Evolutionary conservation across 495 filamentous ascomycete species (phyloP).

Genomic region (Aspergillus nidulans): DNA sequence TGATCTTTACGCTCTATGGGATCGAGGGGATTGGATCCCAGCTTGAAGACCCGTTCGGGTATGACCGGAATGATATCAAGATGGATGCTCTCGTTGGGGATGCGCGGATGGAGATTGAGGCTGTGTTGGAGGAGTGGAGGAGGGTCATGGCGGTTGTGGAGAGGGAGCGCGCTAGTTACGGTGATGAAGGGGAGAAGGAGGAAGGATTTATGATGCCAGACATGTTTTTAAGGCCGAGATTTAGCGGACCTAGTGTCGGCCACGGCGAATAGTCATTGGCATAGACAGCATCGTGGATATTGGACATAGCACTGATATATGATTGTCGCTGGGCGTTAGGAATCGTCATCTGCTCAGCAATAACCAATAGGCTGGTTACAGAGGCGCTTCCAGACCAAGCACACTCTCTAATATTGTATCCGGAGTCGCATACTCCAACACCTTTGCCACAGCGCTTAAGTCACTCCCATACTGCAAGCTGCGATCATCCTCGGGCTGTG

Average conservation of each 20-base stretch:
- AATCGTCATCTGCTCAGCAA: not conserved
- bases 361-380: constrained; percentile 32
- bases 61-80: constrained; percentile 73
- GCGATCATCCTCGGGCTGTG: constrained; percentile 65
- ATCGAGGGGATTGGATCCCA: constrained; percentile 71
- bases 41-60: constrained; percentile 73
- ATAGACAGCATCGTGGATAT: not conserved
- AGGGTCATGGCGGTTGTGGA: constrained; percentile 14
- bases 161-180: not conserved
- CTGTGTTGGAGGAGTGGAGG: constrained; percentile 62
- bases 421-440: constrained; percentile 63
- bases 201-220: constrained; percentile 27
- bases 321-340: not conserved
- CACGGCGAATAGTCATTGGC: not conserved
- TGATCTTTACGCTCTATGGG: constrained; percentile 70
- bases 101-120: constrained; percentile 57
- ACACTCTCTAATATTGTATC: constrained; percentile 86
- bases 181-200: not conserved
- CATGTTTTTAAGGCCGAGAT: constrained; percentile 29
- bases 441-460: constrained; percentile 54
- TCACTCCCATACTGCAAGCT: constrained; percentile 95
- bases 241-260: not conserved
- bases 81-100: constrained; percentile 73
- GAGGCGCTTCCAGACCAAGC: constrained; percentile 64
- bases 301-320: not conserved